Conservation (phyloP, 805 yeast genomes). For the Brettanomyces custersianus region DNA sequence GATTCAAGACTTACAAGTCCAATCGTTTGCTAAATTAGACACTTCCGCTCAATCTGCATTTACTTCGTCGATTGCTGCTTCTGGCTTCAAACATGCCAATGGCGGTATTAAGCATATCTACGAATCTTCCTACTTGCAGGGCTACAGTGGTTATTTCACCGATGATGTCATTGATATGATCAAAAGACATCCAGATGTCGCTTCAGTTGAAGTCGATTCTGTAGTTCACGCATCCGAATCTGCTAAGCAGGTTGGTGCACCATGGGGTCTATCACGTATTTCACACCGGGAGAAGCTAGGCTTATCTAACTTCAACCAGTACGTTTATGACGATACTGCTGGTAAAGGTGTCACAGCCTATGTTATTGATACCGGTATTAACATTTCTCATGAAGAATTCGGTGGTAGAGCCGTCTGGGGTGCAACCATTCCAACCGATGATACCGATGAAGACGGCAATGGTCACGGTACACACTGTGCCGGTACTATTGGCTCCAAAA, state of each 20-base stretch:
- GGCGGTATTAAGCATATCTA: slow-evolving; percentile 59
- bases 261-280: slow-evolving; percentile 91
- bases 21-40: slow-evolving; percentile 23
- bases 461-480: slow-evolving; percentile 98
- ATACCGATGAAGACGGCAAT: slow-evolving; percentile 67
- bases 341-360: slow-evolving; percentile 84
- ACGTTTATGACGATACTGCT: slow-evolving; percentile 60
- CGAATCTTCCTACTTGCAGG: slow-evolving; percentile 53
- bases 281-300: slow-evolving; percentile 71
- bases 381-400: slow-evolving; percentile 66
- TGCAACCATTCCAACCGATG: slow-evolving; percentile 65
- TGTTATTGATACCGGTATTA: slow-evolving; percentile 85
- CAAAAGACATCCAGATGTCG: slow-evolving; percentile 44
- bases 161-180: slow-evolving; percentile 66
- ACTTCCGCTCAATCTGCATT: slow-evolving; percentile 19
- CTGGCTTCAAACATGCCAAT: slow-evolving; percentile 8
- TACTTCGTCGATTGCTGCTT: slow-evolving; percentile 19
- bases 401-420: slow-evolving; percentile 85
- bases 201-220: slow-evolving; percentile 65
- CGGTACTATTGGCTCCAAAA: slow-evolving; percentile 80
- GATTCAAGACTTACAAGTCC: slow-evolving; percentile 47
- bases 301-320: slow-evolving; percentile 63
- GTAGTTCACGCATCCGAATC: slow-evolving; percentile 55
- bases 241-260: slow-evolving; percentile 66
- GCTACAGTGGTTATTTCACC: slow-evolving; percentile 82